Evolutionary conservation across 2,329 filamentous ascomycete genomes (phyloP).

Genomic region (Claviceps sp.): DNA sequence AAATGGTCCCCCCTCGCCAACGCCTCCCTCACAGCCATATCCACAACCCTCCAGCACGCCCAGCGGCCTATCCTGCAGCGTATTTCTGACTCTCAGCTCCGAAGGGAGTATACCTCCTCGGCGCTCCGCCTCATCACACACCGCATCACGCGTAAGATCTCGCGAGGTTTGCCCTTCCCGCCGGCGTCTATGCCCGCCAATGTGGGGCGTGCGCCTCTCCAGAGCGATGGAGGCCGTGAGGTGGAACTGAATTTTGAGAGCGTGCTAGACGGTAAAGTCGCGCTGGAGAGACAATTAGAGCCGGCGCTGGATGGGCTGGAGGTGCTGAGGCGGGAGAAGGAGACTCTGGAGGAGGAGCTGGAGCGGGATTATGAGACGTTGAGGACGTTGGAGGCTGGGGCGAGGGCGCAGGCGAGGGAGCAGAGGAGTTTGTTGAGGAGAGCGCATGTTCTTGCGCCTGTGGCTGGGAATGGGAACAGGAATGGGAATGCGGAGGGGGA

Average conservation of each 20-base stretch:
- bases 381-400: slow-evolving; percentile 39
- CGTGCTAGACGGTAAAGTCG: slow-evolving; percentile 44
- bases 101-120: slow-evolving; percentile 38
- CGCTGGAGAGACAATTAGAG: slow-evolving; percentile 45
- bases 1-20: slow-evolving; percentile 51
- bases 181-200: slow-evolving; percentile 26
- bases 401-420: slow-evolving; percentile 37
- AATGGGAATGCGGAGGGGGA: slow-evolving; percentile 3
- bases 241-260: slow-evolving; percentile 54
- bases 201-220: slow-evolving; percentile 8
- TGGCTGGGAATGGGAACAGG: slow-evolving; percentile 10
- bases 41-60: slow-evolving; percentile 41
- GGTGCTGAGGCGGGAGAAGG: slow-evolving; percentile 44
- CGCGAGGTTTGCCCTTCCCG: slow-evolving; percentile 53
- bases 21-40: slow-evolving; percentile 41
- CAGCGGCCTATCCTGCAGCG: slow-evolving; percentile 49
- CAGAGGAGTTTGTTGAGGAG: slow-evolving; percentile 36
- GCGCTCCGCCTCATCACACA: slow-evolving; percentile 42
- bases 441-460: slow-evolving; percentile 36
- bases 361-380: slow-evolving; percentile 41
- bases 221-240: slow-evolving; percentile 31
- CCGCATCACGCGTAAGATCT: slow-evolving; percentile 43
- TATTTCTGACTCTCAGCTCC: slow-evolving; percentile 33
- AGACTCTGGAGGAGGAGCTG: slow-evolving; percentile 40
- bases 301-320: slow-evolving; percentile 49